Base-by-base conservation (phyloP, 768 basidiomycete species). In the Pilatotrama ljubarskyi region DNA sequence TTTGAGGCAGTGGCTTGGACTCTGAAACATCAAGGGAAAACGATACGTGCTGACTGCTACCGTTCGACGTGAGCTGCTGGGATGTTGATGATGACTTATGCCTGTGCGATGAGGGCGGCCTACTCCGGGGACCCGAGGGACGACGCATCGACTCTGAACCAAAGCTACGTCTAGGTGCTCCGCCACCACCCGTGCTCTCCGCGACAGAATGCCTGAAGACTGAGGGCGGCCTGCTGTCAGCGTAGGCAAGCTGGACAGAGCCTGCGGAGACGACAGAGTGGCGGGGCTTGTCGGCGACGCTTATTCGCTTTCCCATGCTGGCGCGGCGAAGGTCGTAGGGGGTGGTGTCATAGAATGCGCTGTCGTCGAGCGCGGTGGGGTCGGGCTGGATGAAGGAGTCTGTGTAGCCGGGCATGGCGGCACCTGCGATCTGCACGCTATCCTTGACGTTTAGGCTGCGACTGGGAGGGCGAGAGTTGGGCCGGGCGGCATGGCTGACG, bases 331-430 rank as follows among this genome's bases (percentile, higher is more conserved):
- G 51, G 52, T 58, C 61, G 48, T 63, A 62, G 42, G 71, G 48
- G 29, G 73, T 69, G 48, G 70, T 55, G 62, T 76, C 72, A 43
- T 71, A 67, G 56, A 62, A 72, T 2, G 70, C 62, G 29, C 73
- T 65, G 61, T 71, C 69, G 43, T 69, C 70, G 37, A 60, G 59
- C 14, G 70, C 56, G 10, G 57, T 64, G 55, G 71, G 61, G 60
- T 60, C 62, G 52, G 61, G n/a, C 44, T 63, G 66, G 17, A 67
- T 56, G 62, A 73, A 76, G 41, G 78, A 75, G 57, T 70, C 70
- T 53, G 67, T 61, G 62, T 71, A 75, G 55, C 74, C 69, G 60
- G 75, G 73, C 35, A 73, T 66, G 51, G 66, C 52, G 26, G 63
- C 58, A 41, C 64, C 64, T 13, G 65, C 54, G 24, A 66, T 67